phyloP scores from a whole-genome alignment of 139 green algal genomes.

The Micractinium conductrix region DNA sequence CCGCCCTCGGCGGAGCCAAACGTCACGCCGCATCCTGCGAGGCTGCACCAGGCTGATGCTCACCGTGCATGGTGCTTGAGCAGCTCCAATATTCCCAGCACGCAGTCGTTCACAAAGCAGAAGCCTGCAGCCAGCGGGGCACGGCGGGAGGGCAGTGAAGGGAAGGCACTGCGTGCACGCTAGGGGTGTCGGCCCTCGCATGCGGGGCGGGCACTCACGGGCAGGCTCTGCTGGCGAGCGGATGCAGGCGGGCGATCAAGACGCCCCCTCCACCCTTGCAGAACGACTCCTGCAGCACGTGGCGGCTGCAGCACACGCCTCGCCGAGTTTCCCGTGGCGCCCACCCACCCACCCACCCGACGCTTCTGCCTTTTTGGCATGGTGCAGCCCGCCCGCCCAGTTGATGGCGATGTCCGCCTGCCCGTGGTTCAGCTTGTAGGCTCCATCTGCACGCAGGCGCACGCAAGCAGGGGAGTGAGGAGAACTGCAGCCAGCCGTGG shows the following conservation, averaged over 20 bases:
- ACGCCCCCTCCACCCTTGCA: too few species aligned
- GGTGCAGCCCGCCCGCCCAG: constrained; percentile 97
- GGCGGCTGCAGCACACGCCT: constrained; percentile 93
- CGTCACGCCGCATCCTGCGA: too few species aligned
- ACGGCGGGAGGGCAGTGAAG: too few species aligned
- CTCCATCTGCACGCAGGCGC: constrained; percentile 60
- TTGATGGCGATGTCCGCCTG: constrained; percentile 96
- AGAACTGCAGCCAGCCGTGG: too few species aligned
- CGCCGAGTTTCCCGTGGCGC: constrained; percentile 81
- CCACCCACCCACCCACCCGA: constrained; percentile 5
- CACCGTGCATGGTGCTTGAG: constrained; percentile 90
- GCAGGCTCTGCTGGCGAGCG: too few species aligned
- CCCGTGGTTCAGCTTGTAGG: constrained; percentile 86
- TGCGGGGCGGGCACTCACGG: too few species aligned
- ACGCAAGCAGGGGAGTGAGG: background rate
- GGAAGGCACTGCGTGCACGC: too few species aligned
- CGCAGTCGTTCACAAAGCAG: constrained; percentile 98
- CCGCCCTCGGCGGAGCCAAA: too few species aligned
- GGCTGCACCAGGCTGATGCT: too few species aligned
- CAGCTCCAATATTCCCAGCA: constrained; percentile 97
- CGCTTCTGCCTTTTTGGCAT: constrained; percentile 95
- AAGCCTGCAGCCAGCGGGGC: constrained; percentile 78
- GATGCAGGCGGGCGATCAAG: too few species aligned
- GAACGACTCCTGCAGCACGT: too few species aligned
- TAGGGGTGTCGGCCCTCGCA: too few species aligned